phyloP scores from a whole-genome alignment of 352 stramenopile genomes.

The Pythium oligandrum region DNA sequence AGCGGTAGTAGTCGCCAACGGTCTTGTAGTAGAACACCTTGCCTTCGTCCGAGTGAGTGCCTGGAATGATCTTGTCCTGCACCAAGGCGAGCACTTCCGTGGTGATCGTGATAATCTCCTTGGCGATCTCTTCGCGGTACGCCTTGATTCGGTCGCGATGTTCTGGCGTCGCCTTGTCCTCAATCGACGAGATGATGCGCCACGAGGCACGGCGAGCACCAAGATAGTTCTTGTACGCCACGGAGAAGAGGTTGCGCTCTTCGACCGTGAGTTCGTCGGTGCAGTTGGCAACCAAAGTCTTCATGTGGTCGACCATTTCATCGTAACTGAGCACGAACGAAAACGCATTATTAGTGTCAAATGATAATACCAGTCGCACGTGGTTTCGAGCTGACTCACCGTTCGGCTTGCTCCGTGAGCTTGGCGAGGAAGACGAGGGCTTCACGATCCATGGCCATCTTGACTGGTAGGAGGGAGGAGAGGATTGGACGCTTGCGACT shows the following conservation, averaged over 20 bases:
- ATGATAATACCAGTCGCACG: too few relatives aligned
- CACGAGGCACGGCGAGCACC: conserved; percentile 18
- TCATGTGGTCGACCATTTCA: conserved; percentile 26
- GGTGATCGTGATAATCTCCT: conserved; percentile 20
- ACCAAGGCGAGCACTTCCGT: conserved; percentile 92
- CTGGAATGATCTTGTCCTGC: conserved; percentile 88
- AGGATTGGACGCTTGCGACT: too few relatives aligned
- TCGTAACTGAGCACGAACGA: conserved; percentile 4
- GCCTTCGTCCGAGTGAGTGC: conserved; percentile 87
- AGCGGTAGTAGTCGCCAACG: conserved; percentile 42
- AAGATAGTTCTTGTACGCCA: conserved; percentile 33
- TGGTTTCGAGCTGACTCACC: neutral
- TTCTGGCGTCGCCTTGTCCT: conserved; percentile 29
- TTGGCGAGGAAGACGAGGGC: conserved; percentile 31
- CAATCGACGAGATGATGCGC: conserved; percentile 24
- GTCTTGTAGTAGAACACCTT: conserved; percentile 98
- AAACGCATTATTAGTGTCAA: too few relatives aligned
- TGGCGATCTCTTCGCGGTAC: conserved; percentile 24
- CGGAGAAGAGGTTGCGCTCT: conserved; percentile 29
- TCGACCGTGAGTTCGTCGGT: conserved; percentile 23
- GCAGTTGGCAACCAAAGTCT: conserved; percentile 12
- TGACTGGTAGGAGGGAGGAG: too few relatives aligned
- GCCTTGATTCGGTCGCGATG: conserved; percentile 6
- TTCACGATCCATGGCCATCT: conserved; percentile 17
- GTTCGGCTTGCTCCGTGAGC: conserved; percentile 28